Base-by-base conservation (phyloP, 192 early-diverging fungal species). In the Podila minutissima region DNA sequence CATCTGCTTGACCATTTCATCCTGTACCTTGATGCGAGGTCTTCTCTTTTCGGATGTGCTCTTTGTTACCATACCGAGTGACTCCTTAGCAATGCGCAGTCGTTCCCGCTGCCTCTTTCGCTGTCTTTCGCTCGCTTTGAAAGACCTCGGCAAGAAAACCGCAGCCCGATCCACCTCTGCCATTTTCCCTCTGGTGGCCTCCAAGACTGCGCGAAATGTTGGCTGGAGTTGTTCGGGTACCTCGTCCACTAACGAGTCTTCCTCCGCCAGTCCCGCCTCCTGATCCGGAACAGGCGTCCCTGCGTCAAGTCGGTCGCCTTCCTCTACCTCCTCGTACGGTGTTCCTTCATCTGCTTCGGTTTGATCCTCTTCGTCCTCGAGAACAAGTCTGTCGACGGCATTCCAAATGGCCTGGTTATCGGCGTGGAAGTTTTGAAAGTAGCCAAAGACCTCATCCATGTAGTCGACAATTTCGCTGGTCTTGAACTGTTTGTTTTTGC, bases 351-450 rank as follows among this genome's bases (percentile, higher is more conserved):
- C 31, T 55, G 15, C 41, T 15, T 46, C 41, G 28, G 13, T 57
- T 58, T 69, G 59, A 0, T 28, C 26, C 41, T 61, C 67, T 10
- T 24, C 46, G 19, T 22, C 57, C 2, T 29, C n/a, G 11, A 20
- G 6, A 1, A 35, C 33, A 12, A n/a, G 13, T 29, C 33, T 60
- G 49, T 79, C 70, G 10, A 79, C 26, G 29, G 50, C 7, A 5
- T 31, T 41, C 70, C 70, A 71, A 5, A 71, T 38, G 24, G n/a
- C 29, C 26, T 24, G n/a, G 35, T 72, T 79, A 13, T 71, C 48
- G 19, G 71, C 59, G 2, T 79, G 28, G 11, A 79, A 32, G 37
- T 64, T 69, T 4, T 70, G 69, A 72, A 72, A 79, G 19, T 72
- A 62, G 22, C 57, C 55, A 35, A 79, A 28, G 28, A 79, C 66